Base-by-base conservation (phyloP, 1,139 yeast genomes). In the Meyerozyma athensensis region DNA sequence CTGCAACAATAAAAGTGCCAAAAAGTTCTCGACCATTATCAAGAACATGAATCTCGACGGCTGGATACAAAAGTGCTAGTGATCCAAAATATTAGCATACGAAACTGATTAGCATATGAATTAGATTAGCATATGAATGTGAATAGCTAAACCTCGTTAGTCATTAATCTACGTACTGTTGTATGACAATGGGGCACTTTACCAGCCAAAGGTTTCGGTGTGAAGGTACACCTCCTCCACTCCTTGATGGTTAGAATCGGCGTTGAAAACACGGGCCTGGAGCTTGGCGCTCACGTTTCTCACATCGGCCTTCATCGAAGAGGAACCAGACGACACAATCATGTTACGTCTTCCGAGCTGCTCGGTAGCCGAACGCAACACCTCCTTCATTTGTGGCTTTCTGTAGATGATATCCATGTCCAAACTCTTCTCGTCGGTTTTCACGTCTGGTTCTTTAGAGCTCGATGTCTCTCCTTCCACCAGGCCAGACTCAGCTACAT, bases 171-270 rank as follows among this genome's bases (percentile, higher is more conserved):
- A 8, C 7, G 23, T 21, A 21, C 23, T 7, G 23, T 21, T 10
- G 23, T 21, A 21, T 7, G 9, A 21, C 10, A 7, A 21, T 21
- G 7, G 7, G 10, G 7, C 10, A n/a, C 6, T 5, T 14, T 16
- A 28, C 82, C 81, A 79, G 0, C 79, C 79, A 53, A 76, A 79
- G 21, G 71, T 56, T 47, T 79, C 85, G 1, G 81, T 74, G 45
- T 79, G 84, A 34, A 79, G 55, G 45, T 63, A 77, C 8, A 79
- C 62, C 50, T 79, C 85, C 33, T 68, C 70, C 4, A 68, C 61
- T 9, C 62, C 52, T 3, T 50, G 43, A 2, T 26, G 35, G 37
- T 47, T 39, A n/a, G 49, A 30, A 39, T 60, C 68, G 34, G 52
- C 53, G 42, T 63, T 64, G 43, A 68, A 58, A 3, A 68, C 49